These are phyloP conservation scores for Polyporus tsugae DNA, from an alignment of 1,284 basidiomycete genomes.

Conservation along the genomic window DNA sequence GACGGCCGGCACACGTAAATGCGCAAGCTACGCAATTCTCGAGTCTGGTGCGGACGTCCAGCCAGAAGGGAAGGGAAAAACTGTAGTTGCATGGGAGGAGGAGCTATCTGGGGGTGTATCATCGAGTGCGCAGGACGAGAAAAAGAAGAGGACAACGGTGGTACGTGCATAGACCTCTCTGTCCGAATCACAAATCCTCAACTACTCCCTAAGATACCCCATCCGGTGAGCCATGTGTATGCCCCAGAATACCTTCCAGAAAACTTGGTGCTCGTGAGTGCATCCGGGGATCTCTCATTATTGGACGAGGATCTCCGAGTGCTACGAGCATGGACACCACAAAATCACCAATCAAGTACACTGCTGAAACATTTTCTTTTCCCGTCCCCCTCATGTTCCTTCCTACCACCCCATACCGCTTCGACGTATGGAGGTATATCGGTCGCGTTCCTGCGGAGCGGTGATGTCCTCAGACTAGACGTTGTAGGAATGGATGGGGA, in stretches of 20 bases:
- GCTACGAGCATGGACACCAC: conserved; percentile 44
- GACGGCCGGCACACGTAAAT: conserved; percentile 44
- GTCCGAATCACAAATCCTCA: neutral
- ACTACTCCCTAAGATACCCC: conserved; percentile 48
- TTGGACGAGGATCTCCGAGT: conserved; percentile 53
- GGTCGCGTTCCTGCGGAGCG: conserved; percentile 35
- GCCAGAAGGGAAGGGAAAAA: conserved; percentile 51
- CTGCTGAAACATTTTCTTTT: conserved; percentile 57
- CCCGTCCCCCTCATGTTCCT: conserved; percentile 50
- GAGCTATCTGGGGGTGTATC: conserved; percentile 49
- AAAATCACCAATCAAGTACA: conserved; percentile 27
- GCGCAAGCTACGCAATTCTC: conserved; percentile 65
- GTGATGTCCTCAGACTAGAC: conserved; percentile 22
- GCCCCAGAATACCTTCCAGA: conserved; percentile 52
- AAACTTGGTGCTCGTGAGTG: conserved; percentile 55
- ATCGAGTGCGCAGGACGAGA: conserved; percentile 38
- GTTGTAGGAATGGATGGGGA: conserved; percentile 30
- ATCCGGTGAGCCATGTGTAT: conserved; percentile 53
- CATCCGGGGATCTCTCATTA: conserved; percentile 54
- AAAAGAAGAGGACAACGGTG: conserved; percentile 49
- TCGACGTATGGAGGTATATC: conserved; percentile 44
- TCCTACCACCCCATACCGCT: conserved; percentile 45
- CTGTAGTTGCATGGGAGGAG: conserved; percentile 71
- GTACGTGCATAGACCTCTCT: conserved; percentile 48
- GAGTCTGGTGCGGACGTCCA: conserved; percentile 55